Conservation (phyloP, 192 early-diverging fungal genomes). For the Coemansia sp. region DNA sequence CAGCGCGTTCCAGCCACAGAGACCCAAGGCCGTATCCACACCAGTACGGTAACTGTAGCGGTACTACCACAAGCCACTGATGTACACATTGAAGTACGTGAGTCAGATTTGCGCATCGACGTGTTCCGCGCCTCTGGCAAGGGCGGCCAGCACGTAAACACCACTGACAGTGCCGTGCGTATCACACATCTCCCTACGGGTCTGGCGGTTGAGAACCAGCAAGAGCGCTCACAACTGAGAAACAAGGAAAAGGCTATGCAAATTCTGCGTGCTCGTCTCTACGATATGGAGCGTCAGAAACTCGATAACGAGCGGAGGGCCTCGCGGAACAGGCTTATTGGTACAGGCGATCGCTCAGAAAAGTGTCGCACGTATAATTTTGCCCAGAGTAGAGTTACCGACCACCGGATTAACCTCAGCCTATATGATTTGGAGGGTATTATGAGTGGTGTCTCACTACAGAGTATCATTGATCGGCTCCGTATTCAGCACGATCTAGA, state of each 20-base stretch:
- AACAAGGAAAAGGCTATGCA: constrained; percentile 89
- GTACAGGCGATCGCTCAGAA: constrained; percentile 75
- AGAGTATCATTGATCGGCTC: constrained; percentile 54
- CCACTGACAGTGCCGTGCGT: constrained; percentile 91
- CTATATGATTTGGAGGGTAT: constrained; percentile 70
- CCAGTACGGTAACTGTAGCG: constrained; percentile 77
- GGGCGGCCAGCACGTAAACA: constrained; percentile 97
- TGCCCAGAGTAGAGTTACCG: constrained; percentile 78
- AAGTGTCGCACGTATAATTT: constrained; percentile 86
- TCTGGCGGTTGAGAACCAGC: constrained; percentile 83
- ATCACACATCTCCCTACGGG: constrained; percentile 94
- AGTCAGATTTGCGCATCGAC: constrained; percentile 71
- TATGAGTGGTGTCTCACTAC: constrained; percentile 59
- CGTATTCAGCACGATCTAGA: constrained; percentile 58
- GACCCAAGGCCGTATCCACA: constrained; percentile 75
- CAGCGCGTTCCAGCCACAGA: constrained; percentile 83
- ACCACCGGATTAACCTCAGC: constrained; percentile 79
- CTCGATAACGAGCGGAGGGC: constrained; percentile 61
- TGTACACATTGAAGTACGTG: constrained; percentile 69
- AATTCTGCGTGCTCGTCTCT: constrained; percentile 78
- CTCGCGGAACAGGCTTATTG: constrained; percentile 66
- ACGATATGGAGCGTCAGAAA: constrained; percentile 68
- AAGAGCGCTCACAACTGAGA: constrained; percentile 90
- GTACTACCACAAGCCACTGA: constrained; percentile 76
- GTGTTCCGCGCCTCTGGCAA: constrained; percentile 75